These are phyloP conservation scores for Paramyrothecium roridum DNA, from an alignment of 2,329 filamentous ascomycete species.

Conservation along the genomic window DNA sequence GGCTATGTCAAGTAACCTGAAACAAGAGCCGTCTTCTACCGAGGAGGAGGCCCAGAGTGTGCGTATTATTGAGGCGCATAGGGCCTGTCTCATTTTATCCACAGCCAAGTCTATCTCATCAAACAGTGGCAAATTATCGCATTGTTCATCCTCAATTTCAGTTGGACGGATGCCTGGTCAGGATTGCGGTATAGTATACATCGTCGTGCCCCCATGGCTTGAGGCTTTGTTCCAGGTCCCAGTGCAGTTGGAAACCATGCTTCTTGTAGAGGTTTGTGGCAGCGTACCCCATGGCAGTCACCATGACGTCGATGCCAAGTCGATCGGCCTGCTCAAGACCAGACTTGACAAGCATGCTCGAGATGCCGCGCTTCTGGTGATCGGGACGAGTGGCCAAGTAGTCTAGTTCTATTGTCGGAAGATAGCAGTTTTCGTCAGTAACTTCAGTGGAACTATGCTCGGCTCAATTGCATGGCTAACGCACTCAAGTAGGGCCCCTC, in stretches of 20 bases:
- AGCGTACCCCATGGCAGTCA: slow-evolving; percentile 14
- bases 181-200: slow-evolving; percentile 4
- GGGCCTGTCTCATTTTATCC: no score
- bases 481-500: not conserved
- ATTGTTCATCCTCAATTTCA: no score
- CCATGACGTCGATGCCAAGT: slow-evolving; percentile 10
- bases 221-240: slow-evolving; percentile 1
- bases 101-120: no score
- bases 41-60: no score
- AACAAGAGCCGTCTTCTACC: no score
- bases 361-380: slow-evolving; percentile 15
- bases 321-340: slow-evolving; percentile 12
- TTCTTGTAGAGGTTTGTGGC: slow-evolving; percentile 13
- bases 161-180: not conserved
- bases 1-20: no score
- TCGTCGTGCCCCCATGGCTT: slow-evolving; percentile 4
- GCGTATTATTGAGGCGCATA: no score
- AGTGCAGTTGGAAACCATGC: slow-evolving; percentile 10
- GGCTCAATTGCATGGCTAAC: not conserved
- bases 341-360: slow-evolving; percentile 14
- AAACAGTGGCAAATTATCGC: no score
- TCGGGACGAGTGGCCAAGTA: slow-evolving; percentile 16
- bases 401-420: slow-evolving; percentile 10
- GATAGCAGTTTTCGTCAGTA: no score
- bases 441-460: no score